phyloP scores from a whole-genome alignment of 2,329 filamentous ascomycete species.

The Bipolaris zeicola region DNA sequence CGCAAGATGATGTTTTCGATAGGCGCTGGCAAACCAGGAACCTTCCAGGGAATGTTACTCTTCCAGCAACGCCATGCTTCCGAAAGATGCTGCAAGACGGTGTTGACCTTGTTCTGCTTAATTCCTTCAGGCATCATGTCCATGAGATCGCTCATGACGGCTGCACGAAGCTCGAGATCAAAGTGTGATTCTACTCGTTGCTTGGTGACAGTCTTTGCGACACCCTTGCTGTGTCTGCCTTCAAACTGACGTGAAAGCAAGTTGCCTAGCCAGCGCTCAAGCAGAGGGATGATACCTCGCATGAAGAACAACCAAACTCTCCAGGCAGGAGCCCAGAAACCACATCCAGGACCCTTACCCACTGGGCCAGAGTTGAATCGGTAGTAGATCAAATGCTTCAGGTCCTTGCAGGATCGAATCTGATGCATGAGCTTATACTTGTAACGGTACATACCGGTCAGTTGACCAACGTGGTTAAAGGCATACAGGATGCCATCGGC shows the following conservation, averaged over 20 bases:
- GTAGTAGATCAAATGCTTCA: conserved; percentile 99
- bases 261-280: conserved; percentile 97
- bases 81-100: conserved; percentile 92
- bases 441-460: conserved; percentile 99
- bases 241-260: conserved; percentile 96
- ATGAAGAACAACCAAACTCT: conserved; percentile 99
- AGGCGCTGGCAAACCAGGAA: conserved; percentile 90
- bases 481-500: conserved; percentile 99
- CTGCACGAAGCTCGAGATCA: conserved; percentile 93
- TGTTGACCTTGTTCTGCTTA: conserved; percentile 99
- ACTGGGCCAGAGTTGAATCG: conserved; percentile 97
- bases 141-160: conserved; percentile 98
- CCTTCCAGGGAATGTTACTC: conserved; percentile 99
- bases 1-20: conserved; percentile 99
- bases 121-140: conserved; percentile 99
- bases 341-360: conserved; percentile 95
- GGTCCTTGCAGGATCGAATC: conserved; percentile 96
- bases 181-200: conserved; percentile 99
- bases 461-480: conserved; percentile 97
- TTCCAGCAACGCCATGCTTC: conserved; percentile 99
- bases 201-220: conserved; percentile 98
- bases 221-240: conserved; percentile 96
- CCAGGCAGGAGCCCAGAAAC: conserved; percentile 99
- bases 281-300: conserved; percentile 93
- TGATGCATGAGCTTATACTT: conserved; percentile 99